A percentile compares a stretch with the other conserved stretches of the same genome.
Evolutionary conservation across 2,329 filamentous ascomycete species (phyloP).

Genomic region (Daldinia sp.): DNA sequence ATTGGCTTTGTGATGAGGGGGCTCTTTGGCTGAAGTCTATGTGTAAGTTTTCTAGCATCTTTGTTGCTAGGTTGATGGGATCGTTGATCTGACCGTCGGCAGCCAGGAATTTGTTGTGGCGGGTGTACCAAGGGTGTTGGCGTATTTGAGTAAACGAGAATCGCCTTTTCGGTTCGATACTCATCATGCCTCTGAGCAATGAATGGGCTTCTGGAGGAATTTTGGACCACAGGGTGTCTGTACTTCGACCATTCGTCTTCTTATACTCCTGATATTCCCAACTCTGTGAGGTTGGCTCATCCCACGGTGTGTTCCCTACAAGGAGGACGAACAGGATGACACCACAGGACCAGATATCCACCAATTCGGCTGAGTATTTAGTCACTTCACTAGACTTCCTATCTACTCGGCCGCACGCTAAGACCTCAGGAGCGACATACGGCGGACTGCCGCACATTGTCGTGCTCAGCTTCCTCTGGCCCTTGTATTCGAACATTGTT

Average conservation of each 20-base stretch:
- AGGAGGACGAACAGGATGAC: slow-evolving; percentile 97
- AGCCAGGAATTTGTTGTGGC: slow-evolving; percentile 78
- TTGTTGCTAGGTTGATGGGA: slow-evolving; percentile 85
- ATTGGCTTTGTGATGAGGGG: slow-evolving; percentile 50
- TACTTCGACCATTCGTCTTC: slow-evolving; percentile 78
- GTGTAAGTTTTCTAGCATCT: slow-evolving; percentile 89
- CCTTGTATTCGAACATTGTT: slow-evolving; percentile 90
- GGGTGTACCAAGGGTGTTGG: slow-evolving; percentile 93
- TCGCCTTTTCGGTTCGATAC: slow-evolving; percentile 74
- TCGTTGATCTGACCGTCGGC: slow-evolving; percentile 78
- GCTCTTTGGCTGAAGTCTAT: slow-evolving; percentile 84
- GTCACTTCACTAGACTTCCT: slow-evolving; percentile 57
- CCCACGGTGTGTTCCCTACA: slow-evolving; percentile 97
- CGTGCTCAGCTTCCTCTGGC: slow-evolving; percentile 79
- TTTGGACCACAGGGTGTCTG: slow-evolving; percentile 84
- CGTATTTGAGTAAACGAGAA: slow-evolving; percentile 89
- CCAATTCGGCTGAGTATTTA: slow-evolving; percentile 79
- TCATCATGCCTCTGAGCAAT: slow-evolving; percentile 92
- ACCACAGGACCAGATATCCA: slow-evolving; percentile 97
- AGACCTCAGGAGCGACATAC: slow-evolving; percentile 95
- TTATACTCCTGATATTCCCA: slow-evolving; percentile 93
- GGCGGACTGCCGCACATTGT: slow-evolving; percentile 96
- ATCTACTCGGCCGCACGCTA: slow-evolving; percentile 60
- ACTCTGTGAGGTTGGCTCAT: slow-evolving; percentile 84
- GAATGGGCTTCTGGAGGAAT: slow-evolving; percentile 79